Base-by-base conservation (phyloP, 2,329 filamentous ascomycete species). In the Macroventuria anomochaeta region DNA sequence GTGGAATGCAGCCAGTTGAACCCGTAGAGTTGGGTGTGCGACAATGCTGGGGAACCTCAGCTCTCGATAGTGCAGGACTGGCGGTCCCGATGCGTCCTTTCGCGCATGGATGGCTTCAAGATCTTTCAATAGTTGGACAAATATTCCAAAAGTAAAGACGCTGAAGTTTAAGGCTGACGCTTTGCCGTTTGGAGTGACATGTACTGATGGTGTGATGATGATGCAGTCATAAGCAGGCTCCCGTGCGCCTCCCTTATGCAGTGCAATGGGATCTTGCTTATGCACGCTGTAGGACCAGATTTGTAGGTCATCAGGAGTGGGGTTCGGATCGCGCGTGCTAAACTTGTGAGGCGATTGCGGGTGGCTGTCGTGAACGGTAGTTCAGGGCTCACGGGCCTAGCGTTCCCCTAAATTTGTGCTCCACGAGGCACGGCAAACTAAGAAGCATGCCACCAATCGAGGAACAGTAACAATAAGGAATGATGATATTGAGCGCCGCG, bases 81-180 rank as follows among this genome's bases (percentile, higher is more conserved):
- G 18, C 40, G 32, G 34, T 18, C 44, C 29, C 29, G 11, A 52
- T 46, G 18, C 26, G n/a, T 12, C 11, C 3, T 17, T 25, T 42
- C 31, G 44, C 29, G 28, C 51, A 33, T 25, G 15, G 7, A 44
- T 37, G 39, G 51, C 53, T 43, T 43, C 28, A 32, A 48, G 23
- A 46, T 36, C 47, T 46, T 46, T 49, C 47, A 52, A 59, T 62
- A 29, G 59, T 59, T 48, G 51, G 54, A 50, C 53, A 46, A 42
- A 50, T 21, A 34, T 28, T 53, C 23, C 23, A 53, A 44, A 54
- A 55, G 52, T 53, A 57, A 49, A 51, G 41, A 46, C 44, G 31
- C 41, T 58, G 42, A 55, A 44, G 39, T 46, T 52, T 26, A 50
- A 52, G 41, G 36, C 29, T 46, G 40, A 28, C 43, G 43, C 57